Base-by-base conservation (phyloP, 805 yeast genomes). In the Metschnikowia cubensis region DNA sequence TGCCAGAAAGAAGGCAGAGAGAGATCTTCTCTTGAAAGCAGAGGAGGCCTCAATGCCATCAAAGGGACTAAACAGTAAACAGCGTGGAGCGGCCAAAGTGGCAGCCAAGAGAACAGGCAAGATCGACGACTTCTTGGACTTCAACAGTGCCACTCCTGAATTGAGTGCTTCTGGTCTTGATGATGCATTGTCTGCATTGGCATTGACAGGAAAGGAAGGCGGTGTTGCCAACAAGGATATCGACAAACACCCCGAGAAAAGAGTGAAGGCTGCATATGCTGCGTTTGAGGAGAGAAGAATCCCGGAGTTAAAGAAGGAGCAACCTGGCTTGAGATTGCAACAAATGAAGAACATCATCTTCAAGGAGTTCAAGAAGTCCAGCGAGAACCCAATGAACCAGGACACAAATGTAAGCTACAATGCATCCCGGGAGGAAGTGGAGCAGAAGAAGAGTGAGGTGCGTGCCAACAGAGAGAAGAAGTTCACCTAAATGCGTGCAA, bases 221-320 rank as follows among this genome's bases (percentile, higher is more conserved):
- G 85, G 81, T 47, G 84, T 84, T 32, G 67, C 71, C 38, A 70
- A 69, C 53, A 83, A 83, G 61, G 88, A 82, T 47, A 74, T 88
- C 47, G 96, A 88, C 52, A 82, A 89, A 66, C 96, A 88, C 59
- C 96, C 96, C 8, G 96, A 88, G 72, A 81, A 95, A 69, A 80
- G 96, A 63, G 86, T 84, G 68, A 88, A 87, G 71, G 89, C 92
- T 22, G 96, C 96, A 0, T 74, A 74, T 50, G 75, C 81, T 11
- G 89, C 87, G 0, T 88, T 70, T 61, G 89, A 87, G 59, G 92
- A 83, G 54, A 71, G 75, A 49, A 77, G 92, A 59, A 63, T 85
- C 38, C 92, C 94, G 4, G 89, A 85, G 61, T 50, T 85, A 49
- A 82, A 84, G 67, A 76, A 82, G 64, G 96, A 88, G 66, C 74